Base-by-base conservation (phyloP, 345 rosid species). In the Eucalyptus marginata region DNA sequence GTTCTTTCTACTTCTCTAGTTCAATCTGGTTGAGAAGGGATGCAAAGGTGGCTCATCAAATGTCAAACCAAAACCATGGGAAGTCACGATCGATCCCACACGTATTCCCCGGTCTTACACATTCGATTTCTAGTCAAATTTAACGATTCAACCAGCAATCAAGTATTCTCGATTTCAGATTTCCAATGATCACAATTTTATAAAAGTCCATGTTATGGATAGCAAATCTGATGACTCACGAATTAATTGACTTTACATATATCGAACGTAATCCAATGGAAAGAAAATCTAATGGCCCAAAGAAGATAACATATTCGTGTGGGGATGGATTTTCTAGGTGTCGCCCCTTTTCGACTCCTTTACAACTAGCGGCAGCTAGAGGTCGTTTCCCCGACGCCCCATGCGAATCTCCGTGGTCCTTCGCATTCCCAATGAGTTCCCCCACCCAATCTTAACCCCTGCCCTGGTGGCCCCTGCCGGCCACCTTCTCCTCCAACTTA, bases 181-280 rank as follows among this genome's bases (percentile, higher is more conserved):
- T 0, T 5, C 4, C 1, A 2, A 1, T 10, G 22, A 66, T 3
- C 43, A 17, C 7, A 10, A 17, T 20, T 18, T 33, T 10, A 40
- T 3, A 3, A 33, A 68, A 17, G 44, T 3, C 11, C 25, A 15
- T n/a, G 4, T 66, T 31, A 24, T 2, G 10, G 6, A 24, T 56
- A 24, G 62, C 1, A 56, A 56, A 12, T 56, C 13, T 0, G 58
- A 8, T 56, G 62, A 56, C 40, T 27, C 31, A 5, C 12, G 68
- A 59, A 27, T 59, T 12, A 62, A 20, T 52, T 52, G 25, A 8
- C 25, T 52, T 52, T 59, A 59, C 15, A 62, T 27, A 62, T 62
- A 6, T 62, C 18, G 71, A 64, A n/a, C 36, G 8, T 31, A 9
- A 2, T 31, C 43, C 11, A 0, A 8, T 8, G 40, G 8, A 66